Evolutionary conservation across 208 protist genomes (phyloP), one percentile per base, ranked within the genome.

Genomic region (Trypanosoma rangeli): DNA sequence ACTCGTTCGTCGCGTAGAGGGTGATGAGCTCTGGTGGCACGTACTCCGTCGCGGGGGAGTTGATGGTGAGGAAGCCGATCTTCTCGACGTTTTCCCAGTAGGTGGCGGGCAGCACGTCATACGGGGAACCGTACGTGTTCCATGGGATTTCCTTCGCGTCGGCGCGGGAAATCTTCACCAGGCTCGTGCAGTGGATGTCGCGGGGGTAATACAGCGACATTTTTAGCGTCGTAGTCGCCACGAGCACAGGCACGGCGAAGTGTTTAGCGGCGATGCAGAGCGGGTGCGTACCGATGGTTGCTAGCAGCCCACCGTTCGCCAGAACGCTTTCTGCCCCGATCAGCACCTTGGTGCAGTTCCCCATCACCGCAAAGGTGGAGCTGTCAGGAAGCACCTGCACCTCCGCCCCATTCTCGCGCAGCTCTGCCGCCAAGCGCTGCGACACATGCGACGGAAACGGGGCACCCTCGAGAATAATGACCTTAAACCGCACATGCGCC

Each of bases 351-450:
- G 98, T 99, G 50, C 98, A 98, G 48, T 97, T 87, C 18, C 89
- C 82, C 98, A 99, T 99, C 64, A 99, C 90, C 12, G 97, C 98
- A 86, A 98, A 99, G 49, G 98, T 84, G 31, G 95, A 94, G 68
- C 93, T 87, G 84, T 99, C 97, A 5, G 94, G 80, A 50, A 99
- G 84, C 31, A 99, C 69, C 62, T 97, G 97, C 29, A 96, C 95
- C 20, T 89, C 64, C 24, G 99, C 94, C 49, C 79, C 73, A 20
- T 72, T 48, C 20, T 83, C 60, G 13, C 84, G 62, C 50, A 99
- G 84, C 52, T 73, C 74, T 0, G 66, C 60, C n/a, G 95, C 97
- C 44, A 98, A 84, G 20, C 56, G 57, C 9, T 77, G 79, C 42
- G 87, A 73, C 29, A 83, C 70, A n/a, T 86, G 83, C n/a, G 69